A percentile compares a stretch with the other conserved stretches of the same genome.
phyloP scores from a whole-genome alignment of 192 early-diverging fungal genomes.

The Umbelopsis sp. region DNA sequence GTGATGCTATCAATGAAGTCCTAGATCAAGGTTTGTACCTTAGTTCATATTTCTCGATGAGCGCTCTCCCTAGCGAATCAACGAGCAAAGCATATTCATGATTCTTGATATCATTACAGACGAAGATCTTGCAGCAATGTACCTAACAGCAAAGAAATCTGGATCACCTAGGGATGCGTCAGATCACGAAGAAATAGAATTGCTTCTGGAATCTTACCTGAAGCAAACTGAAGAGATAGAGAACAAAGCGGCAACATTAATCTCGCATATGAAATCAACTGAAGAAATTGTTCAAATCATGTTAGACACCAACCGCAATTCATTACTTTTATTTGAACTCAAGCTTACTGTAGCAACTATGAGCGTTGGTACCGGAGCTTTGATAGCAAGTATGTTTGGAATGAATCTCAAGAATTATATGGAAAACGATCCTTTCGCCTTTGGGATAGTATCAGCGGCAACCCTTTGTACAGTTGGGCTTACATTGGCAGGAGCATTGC shows the following conservation, averaged over 20 bases:
- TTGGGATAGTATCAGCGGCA: conserved; percentile 58
- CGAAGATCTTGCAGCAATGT: conserved; percentile 91
- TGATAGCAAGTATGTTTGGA: conserved; percentile 80
- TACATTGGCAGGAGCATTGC: conserved; percentile 3
- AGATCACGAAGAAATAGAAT: conserved; percentile 88
- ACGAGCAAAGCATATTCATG: not conserved
- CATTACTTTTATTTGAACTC: conserved; percentile 83
- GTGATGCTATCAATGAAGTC: conserved; percentile 78
- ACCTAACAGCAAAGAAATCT: conserved; percentile 77
- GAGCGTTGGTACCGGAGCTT: conserved; percentile 66
- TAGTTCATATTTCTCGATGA: not conserved
- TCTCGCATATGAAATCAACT: conserved; percentile 73
- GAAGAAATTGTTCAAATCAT: conserved; percentile 86
- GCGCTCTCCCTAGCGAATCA: not conserved
- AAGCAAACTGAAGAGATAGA: conserved; percentile 86
- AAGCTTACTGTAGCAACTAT: conserved; percentile 79
- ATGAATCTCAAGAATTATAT: conserved; percentile 86
- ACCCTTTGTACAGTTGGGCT: conserved; percentile 40
- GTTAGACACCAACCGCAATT: conserved; percentile 83
- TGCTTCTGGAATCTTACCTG: conserved; percentile 88
- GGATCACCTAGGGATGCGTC: conserved; percentile 52
- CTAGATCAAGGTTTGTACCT: conserved; percentile 62
- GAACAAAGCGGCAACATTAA: conserved; percentile 67
- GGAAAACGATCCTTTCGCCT: conserved; percentile 70
- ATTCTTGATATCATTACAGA: conserved; percentile 41